phyloP scores from a whole-genome alignment of 441 rosid genomes.

The Pelargonium myrrhifolium region DNA sequence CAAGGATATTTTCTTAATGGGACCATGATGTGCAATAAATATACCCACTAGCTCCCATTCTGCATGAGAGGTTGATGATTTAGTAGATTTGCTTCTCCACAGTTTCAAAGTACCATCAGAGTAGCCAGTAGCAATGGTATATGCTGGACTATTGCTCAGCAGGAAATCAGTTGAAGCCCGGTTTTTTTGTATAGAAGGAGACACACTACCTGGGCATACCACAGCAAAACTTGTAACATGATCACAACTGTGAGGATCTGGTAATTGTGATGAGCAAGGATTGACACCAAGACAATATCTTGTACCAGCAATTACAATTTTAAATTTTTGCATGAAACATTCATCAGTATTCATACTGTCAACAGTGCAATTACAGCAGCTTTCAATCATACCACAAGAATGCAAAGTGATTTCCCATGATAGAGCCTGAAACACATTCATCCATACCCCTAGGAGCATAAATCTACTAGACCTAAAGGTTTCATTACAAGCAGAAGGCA shows the following conservation, averaged over 20 bases:
- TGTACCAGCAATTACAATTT: slow-evolving; percentile 40
- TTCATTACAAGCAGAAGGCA: slow-evolving; percentile 46
- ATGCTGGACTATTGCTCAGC: slow-evolving; percentile 38
- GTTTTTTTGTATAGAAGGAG: slow-evolving; percentile 26
- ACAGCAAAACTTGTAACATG: slow-evolving; percentile 69
- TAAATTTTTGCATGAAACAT: slow-evolving; percentile 35
- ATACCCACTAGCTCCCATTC: slow-evolving; percentile 83
- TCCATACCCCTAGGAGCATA: slow-evolving; percentile 73
- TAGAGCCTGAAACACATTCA: slow-evolving; percentile 51
- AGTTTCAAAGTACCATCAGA: slow-evolving; percentile 75
- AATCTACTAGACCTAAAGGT: slow-evolving; percentile 43
- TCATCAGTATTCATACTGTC: slow-evolving; percentile 33
- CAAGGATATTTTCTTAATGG: slow-evolving; percentile 49
- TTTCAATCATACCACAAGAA: slow-evolving; percentile 33
- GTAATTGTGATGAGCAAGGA: slow-evolving; percentile 59
- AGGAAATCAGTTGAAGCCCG: slow-evolving; percentile 24
- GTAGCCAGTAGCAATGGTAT: slow-evolving; percentile 78
- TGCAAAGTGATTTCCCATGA: slow-evolving; percentile 74
- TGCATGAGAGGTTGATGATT: slow-evolving; percentile 25
- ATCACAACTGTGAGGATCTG: slow-evolving; percentile 50
- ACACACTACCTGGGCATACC: slow-evolving; percentile 42
- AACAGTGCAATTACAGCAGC: slow-evolving; percentile 43
- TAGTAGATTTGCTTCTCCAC: slow-evolving; percentile 58
- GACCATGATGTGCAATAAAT: slow-evolving; percentile 50
- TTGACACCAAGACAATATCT: slow-evolving; percentile 45